Percentiles rank a stretch among this genome's conserved stretches.
Evolutionary conservation across 1,284 basidiomycete genomes (phyloP).

Genomic region (Kalmanozyma brasiliensis): DNA sequence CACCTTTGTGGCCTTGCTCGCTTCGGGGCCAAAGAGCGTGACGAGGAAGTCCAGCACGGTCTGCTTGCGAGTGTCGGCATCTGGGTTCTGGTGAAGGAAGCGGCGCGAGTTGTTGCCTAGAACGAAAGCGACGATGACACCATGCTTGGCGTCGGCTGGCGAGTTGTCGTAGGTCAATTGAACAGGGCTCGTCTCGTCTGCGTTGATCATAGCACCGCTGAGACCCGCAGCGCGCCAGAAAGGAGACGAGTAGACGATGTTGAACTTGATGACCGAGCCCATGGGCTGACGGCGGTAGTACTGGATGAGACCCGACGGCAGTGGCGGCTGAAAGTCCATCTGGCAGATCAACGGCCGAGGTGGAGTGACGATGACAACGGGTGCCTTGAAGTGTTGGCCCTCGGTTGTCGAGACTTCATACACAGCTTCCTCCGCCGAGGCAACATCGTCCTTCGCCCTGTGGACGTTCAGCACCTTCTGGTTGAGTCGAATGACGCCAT

Average conservation of each 20-base stretch:
- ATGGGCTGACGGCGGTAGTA: conserved; percentile 50
- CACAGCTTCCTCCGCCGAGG: not conserved
- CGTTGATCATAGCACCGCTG: conserved; percentile 42
- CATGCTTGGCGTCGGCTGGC: conserved; percentile 24
- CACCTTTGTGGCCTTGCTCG: conserved; percentile 19
- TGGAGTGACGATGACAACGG: conserved; percentile 34
- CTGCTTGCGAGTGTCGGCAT: conserved; percentile 16
- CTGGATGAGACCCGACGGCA: conserved; percentile 38
- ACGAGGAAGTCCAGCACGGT: conserved; percentile 29
- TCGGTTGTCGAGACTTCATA: conserved; percentile 27
- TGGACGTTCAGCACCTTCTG: conserved; percentile 21
- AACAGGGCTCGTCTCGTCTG: conserved; percentile 32
- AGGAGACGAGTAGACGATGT: conserved; percentile 37
- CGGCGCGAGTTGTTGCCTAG: conserved; percentile 44
- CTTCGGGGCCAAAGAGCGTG: conserved; percentile 26
- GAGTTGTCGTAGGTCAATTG: conserved; percentile 52
- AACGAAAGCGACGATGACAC: conserved; percentile 39
- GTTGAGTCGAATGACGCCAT: conserved; percentile 10
- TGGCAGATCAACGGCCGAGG: conserved; percentile 39
- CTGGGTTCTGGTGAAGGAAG: conserved; percentile 26
- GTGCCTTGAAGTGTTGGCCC: conserved; percentile 22
- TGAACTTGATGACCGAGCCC: conserved; percentile 49
- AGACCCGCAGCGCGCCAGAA: conserved; percentile 42
- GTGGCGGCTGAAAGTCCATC: conserved; percentile 39
- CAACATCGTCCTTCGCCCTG: conserved; percentile 1